Conservation (phyloP, 345 rosid species). For the Salix exigua region DNA sequence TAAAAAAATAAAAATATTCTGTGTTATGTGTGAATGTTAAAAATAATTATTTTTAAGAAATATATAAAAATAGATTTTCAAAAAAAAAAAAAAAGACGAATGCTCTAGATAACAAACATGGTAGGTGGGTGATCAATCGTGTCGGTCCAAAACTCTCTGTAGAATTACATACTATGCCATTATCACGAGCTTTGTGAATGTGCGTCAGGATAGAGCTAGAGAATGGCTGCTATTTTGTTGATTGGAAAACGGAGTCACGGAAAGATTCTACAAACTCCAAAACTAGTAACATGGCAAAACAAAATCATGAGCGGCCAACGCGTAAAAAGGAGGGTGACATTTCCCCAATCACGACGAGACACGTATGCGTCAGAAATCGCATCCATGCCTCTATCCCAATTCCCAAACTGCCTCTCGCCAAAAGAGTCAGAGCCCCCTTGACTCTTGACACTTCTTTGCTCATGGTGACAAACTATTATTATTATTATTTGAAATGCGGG, state of each 20-base stretch:
- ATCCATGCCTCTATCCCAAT: neutral
- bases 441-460: neutral
- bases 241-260: constrained; percentile 11
- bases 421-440: neutral
- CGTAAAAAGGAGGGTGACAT: neutral
- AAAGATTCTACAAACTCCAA: constrained; percentile 14
- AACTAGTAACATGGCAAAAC: neutral
- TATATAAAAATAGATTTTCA: too few relatives aligned
- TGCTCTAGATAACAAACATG: neutral
- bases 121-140: neutral
- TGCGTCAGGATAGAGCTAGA: neutral
- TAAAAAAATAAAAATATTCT: too few relatives aligned
- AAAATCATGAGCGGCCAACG: constrained; percentile 11
- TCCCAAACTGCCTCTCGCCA: neutral
- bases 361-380: neutral
- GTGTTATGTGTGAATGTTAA: too few relatives aligned
- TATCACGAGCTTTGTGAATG: constrained; percentile 15
- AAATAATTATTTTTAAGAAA: too few relatives aligned
- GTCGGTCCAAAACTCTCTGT: neutral
- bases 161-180: neutral
- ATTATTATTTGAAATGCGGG: neutral
- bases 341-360: neutral
- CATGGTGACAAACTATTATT: neutral
- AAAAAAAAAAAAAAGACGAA: too few relatives aligned
- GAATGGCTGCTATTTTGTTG: neutral